Evolutionary conservation across 2,329 filamentous ascomycete genomes (phyloP), one percentile per base, ranked within the genome.

Genomic region (Diaporthe helianthi): DNA sequence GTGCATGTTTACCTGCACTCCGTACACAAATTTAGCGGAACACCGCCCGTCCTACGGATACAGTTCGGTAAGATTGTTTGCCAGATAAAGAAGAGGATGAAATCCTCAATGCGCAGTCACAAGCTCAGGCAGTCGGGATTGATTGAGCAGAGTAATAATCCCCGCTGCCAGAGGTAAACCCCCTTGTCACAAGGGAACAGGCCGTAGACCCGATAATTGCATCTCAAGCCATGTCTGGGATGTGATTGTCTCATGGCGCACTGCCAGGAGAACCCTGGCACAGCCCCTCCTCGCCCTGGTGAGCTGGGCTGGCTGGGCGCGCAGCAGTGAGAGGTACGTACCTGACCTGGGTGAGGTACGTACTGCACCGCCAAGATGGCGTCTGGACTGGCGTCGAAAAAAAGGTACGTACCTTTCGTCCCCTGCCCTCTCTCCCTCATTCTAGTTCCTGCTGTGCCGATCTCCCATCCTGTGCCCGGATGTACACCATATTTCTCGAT

Each of bases 401-500:
- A 63, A 22, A 65, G 65, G 65, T 68, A 70, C 69, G 51, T 71
- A 68, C 19, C 60, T 29, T 12, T 15, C 3, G 24, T n/a, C 46
- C 61, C 47, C 47, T 63, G 41, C 65, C 29, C n/a, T 19, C 55
- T 19, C 26, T 69, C 49, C 46, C 69, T n/a, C 44, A 51, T 47
- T 67, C 24, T 47, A 60, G 60, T 63, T 58, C 60, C 49, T 69
- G 47, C 41, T 63, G 38, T 70, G 69, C 65, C 65, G 69, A 70
- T 70, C 68, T 52, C 65, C 60, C 49, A 44, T 49, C 55, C 52
- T 67, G 66, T 13, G 51, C 64, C 29, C 41, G 68, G 67, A 71
- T 71, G 68, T 38, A 63, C 70, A 58, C 70, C 55, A 64, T 36
- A 69, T 44, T 51, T 26, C 68, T 68, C 70, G 58, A 70, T 70